These are phyloP conservation scores for Corylus avellana DNA, from an alignment of 306 rosid species.

Conservation along the genomic window DNA sequence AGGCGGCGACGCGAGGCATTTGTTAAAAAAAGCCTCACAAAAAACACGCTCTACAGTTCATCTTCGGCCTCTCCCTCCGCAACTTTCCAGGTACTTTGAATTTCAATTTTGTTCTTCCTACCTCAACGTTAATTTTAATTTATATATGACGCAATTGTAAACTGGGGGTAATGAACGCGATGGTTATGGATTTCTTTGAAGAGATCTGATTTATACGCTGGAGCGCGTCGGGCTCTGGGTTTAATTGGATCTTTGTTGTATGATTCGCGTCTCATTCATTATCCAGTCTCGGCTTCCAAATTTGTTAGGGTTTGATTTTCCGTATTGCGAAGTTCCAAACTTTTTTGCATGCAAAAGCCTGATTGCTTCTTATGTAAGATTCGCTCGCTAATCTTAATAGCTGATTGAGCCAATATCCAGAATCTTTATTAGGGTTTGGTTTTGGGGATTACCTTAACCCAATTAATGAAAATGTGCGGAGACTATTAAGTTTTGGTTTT, in stretches of 20 bases:
- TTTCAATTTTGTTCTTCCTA: too few species aligned
- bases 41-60: conserved; percentile 2
- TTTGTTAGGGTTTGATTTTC: neutral
- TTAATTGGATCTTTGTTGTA: neutral
- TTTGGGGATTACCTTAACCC: neutral
- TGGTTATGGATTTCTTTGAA: neutral
- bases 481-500: neutral
- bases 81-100: conserved; percentile 34
- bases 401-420: too few species aligned
- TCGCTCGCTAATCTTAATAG: too few species aligned
- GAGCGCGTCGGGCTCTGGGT: neutral
- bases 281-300: neutral
- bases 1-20: conserved; percentile 29
- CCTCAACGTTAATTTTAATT: neutral
- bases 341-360: neutral
- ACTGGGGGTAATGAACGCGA: neutral
- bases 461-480: neutral
- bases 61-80: conserved; percentile 13
- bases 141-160: neutral
- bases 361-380: too few species aligned
- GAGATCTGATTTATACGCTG: neutral
- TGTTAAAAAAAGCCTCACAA: neutral
- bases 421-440: neutral
- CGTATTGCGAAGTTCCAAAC: neutral
- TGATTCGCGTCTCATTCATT: neutral